Base-by-base conservation (phyloP, 345 rosid genomes). In the Punica granatum region DNA sequence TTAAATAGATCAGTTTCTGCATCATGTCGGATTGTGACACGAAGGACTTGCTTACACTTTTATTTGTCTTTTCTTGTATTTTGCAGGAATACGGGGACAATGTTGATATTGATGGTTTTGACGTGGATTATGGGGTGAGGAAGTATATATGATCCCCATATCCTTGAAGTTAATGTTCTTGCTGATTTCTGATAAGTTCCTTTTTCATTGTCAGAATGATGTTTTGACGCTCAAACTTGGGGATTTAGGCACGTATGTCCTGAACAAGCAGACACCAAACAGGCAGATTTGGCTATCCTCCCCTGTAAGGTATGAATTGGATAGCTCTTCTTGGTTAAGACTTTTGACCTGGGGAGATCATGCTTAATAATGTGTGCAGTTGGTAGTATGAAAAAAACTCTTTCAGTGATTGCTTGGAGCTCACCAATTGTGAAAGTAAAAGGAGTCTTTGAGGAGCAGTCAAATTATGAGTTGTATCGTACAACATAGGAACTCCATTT, bases 211-310 rank as follows among this genome's bases (percentile, higher is more conserved):
- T 44, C 80, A 92, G 97, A 90, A 93, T 80, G 97, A 90, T 83
- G 98, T 90, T 67, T 81, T 90, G 67, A 90, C 94, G 11, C 67
- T 90, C 23, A 93, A 87, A 80, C 88, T 90, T 26, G 97, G 96
- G 74, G 78, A 81, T 69, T 65, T 82, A 51, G 98, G 97, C 77
- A 88, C 98, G 35, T 93, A 87, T 76, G 94, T 90, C 35, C 63
- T 93, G 78, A 93, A 93, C 67, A 93, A 93, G 71, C 97, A 90
- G 77, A 84, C 97, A 23, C 97, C 97, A 4, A 90, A 90, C 78
- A 79, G 96, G 63, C 97, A 93, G 75, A 85, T 93, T 70, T 86
- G 98, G 97, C 78, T 90, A 60, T 88, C 98, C 72, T 92, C 98
- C 21, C 97, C 98, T 0, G 80, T 84, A 71, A 92, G 96, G 96